Evolutionary conservation across 2,329 filamentous ascomycete species (phyloP), one percentile per base, ranked within the genome.

Genomic region (Phoma sp.): DNA sequence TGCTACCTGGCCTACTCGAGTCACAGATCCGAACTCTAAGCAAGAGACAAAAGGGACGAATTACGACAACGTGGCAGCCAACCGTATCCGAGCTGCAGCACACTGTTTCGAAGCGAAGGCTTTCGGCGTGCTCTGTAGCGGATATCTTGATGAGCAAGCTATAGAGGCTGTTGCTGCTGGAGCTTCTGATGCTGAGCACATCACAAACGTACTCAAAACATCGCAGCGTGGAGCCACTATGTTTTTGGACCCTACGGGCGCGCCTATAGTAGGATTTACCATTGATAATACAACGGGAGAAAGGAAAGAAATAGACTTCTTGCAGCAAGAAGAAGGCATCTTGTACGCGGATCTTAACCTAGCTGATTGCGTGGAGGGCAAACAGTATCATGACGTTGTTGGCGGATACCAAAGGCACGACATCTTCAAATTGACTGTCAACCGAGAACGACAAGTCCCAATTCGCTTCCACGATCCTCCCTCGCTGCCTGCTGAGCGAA

Each of bases 101-200:
- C 82, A 85, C 62, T 84, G 82, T 57, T 85, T 86, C 57, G 83
- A 85, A 49, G 82, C 80, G 0, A 85, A 85, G 57, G 81, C 78
- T 36, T 85, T 84, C 39, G 83, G 82, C 0, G 76, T 85, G 1
- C 63, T 83, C 14, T 82, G 80, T 56, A 74, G 79, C 0, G 78
- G 77, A 0, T 62, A 76, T 18, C 65, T 84, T 0, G 78, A 76
- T 17, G 36, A 74, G 0, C 71, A 77, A 14, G 74, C 75, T 0
- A 74, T 81, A 2, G 67, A 77, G 1, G 56, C 58, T 0, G 60
- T 78, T 4, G 57, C 72, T 0, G 61, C 59, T 0, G 73, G 72
- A 0, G 66, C 74, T 1, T 56, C 56, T 2, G 56, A 72, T 23
- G 51, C 67, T 1, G 68, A 71, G 5, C 36, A 63, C 6, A 58